Evolutionary conservation across 2,329 filamentous ascomycete species (phyloP).

Genomic region (Ceratocystis ficicola): DNA sequence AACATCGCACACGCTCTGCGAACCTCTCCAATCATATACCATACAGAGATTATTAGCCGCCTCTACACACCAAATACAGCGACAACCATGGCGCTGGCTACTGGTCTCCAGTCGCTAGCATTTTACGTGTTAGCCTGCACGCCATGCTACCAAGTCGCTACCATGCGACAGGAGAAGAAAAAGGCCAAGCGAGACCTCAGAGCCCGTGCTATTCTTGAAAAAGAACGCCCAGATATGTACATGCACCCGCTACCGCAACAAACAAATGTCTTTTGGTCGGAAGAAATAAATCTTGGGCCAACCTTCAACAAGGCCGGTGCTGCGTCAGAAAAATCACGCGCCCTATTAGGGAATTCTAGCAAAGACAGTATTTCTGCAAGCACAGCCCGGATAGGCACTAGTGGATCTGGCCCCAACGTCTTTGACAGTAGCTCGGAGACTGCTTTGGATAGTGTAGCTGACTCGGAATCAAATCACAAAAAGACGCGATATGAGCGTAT

Average conservation of each 20-base stretch:
- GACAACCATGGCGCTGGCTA: conserved; percentile 35
- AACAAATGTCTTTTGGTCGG: conserved; percentile 79
- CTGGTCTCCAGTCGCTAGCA: conserved; percentile 59
- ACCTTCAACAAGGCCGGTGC: conserved; percentile 50
- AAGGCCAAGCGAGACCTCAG: conserved; percentile 56
- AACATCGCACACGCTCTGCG: too few species aligned
- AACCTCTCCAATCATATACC: too few species aligned
- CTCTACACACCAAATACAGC: conserved; percentile 29
- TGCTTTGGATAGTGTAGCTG: conserved; percentile 18
- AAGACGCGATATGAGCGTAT: conserved; percentile 66
- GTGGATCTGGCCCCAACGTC: conserved; percentile 44
- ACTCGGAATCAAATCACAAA: conserved; percentile 20
- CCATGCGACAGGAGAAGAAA: conserved; percentile 57
- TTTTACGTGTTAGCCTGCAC: conserved; percentile 70
- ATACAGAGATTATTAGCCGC: too few species aligned
- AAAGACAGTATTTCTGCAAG: conserved; percentile 20
- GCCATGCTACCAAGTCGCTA: conserved; percentile 60
- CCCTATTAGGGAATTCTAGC: conserved; percentile 16
- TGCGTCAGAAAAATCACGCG: conserved; percentile 25
- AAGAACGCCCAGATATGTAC: conserved; percentile 61
- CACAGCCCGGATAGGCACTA: conserved; percentile 38
- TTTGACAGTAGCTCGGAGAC: conserved; percentile 22
- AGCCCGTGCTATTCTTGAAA: conserved; percentile 52
- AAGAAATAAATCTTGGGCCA: conserved; percentile 76
- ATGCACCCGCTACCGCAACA: conserved; percentile 70